These are phyloP conservation scores for Nakazawaea holstii DNA, from an alignment of 805 yeast genomes.

Conservation along the genomic window DNA sequence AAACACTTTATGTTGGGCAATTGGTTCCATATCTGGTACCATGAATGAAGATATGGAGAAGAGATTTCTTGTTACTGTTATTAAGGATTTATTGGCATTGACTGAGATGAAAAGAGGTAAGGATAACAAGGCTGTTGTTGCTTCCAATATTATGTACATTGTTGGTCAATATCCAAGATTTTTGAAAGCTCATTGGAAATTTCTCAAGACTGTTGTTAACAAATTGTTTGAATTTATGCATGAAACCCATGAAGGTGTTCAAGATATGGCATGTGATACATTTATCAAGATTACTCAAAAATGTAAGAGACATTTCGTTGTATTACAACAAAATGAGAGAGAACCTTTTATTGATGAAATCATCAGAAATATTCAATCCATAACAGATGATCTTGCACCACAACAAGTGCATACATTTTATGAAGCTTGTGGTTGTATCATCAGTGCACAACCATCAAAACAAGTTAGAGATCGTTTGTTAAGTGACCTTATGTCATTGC, in stretches of 20 bases:
- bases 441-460: slow-evolving; percentile 76
- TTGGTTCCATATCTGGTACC: slow-evolving; percentile 97
- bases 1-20: slow-evolving; percentile 98
- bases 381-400: slow-evolving; percentile 90
- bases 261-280: slow-evolving; percentile 99
- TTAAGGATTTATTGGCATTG: slow-evolving; percentile 83
- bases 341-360: slow-evolving; percentile 93
- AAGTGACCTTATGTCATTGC: slow-evolving; percentile 78
- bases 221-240: slow-evolving; percentile 98
- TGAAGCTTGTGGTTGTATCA: slow-evolving; percentile 93
- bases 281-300: slow-evolving; percentile 92
- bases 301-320: slow-evolving; percentile 93
- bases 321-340: slow-evolving; percentile 75
- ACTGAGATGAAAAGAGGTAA: slow-evolving; percentile 97
- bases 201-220: slow-evolving; percentile 90
- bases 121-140: slow-evolving; percentile 97
- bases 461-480: slow-evolving; percentile 68
- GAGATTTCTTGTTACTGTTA: slow-evolving; percentile 86
- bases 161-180: slow-evolving; percentile 99
- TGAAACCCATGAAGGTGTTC: slow-evolving; percentile 99
- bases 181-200: slow-evolving; percentile 97
- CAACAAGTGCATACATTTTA: slow-evolving; percentile 98
- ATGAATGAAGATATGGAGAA: slow-evolving; percentile 98
- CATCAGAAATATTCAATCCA: slow-evolving; percentile 72
- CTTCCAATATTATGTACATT: slow-evolving; percentile 99